Evolutionary conservation across 129 eudicot genomes (phyloP), one percentile per base, ranked within the genome.

Genomic region (Artemisia argyi): DNA sequence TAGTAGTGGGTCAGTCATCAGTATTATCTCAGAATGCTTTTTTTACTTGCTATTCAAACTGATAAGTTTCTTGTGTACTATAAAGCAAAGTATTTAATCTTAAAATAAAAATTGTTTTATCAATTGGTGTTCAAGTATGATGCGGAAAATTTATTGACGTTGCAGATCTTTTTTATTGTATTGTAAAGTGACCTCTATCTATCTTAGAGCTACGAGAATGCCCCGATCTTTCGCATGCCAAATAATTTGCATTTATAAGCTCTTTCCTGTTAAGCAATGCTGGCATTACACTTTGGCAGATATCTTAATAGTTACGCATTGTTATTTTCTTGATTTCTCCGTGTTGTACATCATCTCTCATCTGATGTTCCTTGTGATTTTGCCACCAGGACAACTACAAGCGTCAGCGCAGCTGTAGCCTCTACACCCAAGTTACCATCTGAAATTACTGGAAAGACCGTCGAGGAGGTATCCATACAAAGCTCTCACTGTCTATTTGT

Each of bases 391-490:
- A 73, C 97, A 76, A 71, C 86, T 55, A 71, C 85, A 24, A 82
- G 75, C 68, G 65, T 79, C 35, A 82, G 73, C 57, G 22, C 85
- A 46, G 83, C 84, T 71, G 81, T 67, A 52, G 84, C 63, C 47
- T 59, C 89, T 79, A 52, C 91, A 51, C 98, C 96, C 3, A 94
- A 90, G 71, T 80, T 94, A 50, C 98, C 98, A 53, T 94, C 98
- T 75, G 98, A 94, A 83, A 90, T 94, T 59, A 90, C 96, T 68
- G 98, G 98, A 66, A 90, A 80, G 76, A 84, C 98, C 61, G 98
- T 94, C 35, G 98, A 94, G 71, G 98, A 94, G 96, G 98, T 94
- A 81, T 13, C 6, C 59, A 19, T 58, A 32, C 70, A 51, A 19
- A 69, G 56, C 53, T 52, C 42, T 52, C 28, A 62, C 16, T 68